Evolutionary conservation across 495 filamentous ascomycete genomes (phyloP).

Genomic region (Neurospora sp.): DNA sequence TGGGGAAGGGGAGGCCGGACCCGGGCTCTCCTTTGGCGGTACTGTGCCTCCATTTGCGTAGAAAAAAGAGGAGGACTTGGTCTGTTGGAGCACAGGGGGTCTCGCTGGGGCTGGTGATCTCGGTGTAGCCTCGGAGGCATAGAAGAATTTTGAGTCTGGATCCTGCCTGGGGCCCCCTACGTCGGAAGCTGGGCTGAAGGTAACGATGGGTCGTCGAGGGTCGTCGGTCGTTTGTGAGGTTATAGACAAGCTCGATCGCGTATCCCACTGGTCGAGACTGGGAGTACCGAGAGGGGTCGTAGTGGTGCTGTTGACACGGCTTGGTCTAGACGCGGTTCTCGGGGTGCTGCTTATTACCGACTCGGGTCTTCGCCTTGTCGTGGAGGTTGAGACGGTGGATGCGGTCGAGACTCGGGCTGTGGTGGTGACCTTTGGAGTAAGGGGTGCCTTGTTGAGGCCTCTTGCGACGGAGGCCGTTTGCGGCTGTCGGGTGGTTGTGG

Average conservation of each 20-base stretch:
- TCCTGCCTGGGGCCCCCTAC: conserved; percentile 19
- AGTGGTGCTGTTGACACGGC: conserved; percentile 55
- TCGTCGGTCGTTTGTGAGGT: conserved; percentile 24
- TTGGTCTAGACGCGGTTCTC: conserved; percentile 56
- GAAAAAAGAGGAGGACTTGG: conserved; percentile 44
- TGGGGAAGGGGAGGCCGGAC: conserved; percentile 24
- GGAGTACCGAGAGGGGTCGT: conserved; percentile 51
- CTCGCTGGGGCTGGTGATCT: conserved; percentile 12
- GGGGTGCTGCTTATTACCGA: conserved; percentile 30
- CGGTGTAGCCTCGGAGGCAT: conserved; percentile 55
- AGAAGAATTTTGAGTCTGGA: conserved; percentile 59
- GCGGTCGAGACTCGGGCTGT: conserved; percentile 12
- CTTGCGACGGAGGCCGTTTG: conserved; percentile 32
- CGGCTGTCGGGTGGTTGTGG: conserved; percentile 21
- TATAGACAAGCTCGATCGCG: conserved; percentile 24
- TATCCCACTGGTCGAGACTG: conserved; percentile 32
- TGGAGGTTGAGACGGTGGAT: conserved; percentile 23
- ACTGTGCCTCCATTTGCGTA: conserved; percentile 39
- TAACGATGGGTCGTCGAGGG: conserved; percentile 13
- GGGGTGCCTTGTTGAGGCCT: conserved; percentile 28
- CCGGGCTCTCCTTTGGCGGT: conserved; percentile 13
- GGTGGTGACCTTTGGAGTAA: conserved; percentile 38
- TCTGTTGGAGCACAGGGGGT: conserved; percentile 14
- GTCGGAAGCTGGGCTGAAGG: conserved; percentile 23
- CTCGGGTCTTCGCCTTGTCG: conserved; percentile 20